Conservation (phyloP, 306 rosid genomes). For the Argentina anserina region DNA sequence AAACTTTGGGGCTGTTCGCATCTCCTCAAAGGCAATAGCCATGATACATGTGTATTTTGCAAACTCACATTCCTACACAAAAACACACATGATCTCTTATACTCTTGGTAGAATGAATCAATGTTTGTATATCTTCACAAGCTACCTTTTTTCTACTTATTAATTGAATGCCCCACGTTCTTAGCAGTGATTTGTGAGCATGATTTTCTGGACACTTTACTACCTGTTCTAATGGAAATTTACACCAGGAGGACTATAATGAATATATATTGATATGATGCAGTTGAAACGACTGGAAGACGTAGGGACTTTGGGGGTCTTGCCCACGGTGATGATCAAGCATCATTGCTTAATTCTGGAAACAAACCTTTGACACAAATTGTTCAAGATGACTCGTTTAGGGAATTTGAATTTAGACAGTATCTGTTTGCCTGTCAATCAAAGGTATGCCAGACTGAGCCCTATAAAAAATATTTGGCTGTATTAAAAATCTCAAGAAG, state of each 20-base stretch:
- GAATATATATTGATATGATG: slow-evolving; percentile 18
- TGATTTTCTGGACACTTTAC: background rate
- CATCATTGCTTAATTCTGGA: slow-evolving; percentile 70
- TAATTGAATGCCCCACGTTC: background rate
- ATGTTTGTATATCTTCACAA: background rate
- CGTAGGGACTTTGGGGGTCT: slow-evolving; percentile 87
- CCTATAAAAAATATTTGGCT: background rate
- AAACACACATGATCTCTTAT: background rate
- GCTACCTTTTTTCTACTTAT: background rate
- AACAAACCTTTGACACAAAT: slow-evolving; percentile 82
- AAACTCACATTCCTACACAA: background rate
- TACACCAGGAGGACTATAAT: background rate
- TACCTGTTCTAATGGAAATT: background rate
- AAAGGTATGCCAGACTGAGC: slow-evolving; percentile 54
- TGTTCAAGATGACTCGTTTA: slow-evolving; percentile 88
- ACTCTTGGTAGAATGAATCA: background rate
- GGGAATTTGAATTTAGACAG: slow-evolving; percentile 98
- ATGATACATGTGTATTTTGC: background rate
- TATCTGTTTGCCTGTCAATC: slow-evolving; percentile 92
- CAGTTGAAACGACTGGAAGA: slow-evolving; percentile 71
- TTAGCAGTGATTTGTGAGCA: background rate
- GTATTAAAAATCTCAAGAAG: slow-evolving; percentile 14
- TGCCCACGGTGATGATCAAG: slow-evolving; percentile 91
- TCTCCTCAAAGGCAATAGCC: background rate
- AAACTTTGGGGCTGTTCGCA: background rate